These are phyloP conservation scores for Hygrophoropsis aurantiaca DNA, from an alignment of 768 basidiomycete genomes.

Conservation along the genomic window DNA sequence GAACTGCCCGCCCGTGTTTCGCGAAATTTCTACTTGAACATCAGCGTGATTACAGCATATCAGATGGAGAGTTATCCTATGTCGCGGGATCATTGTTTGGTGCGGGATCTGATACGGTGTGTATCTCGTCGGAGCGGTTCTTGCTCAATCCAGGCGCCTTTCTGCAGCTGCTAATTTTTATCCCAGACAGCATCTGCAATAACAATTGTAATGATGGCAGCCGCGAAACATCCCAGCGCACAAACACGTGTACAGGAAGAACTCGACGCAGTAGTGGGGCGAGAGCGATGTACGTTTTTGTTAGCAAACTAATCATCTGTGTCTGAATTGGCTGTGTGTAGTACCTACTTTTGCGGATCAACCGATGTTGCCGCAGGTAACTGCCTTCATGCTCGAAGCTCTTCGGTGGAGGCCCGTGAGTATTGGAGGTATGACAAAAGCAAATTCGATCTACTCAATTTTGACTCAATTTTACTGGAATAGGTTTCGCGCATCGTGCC, in stretches of 20 bases:
- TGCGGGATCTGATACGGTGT: constrained; percentile 53
- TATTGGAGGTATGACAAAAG: constrained; percentile 12
- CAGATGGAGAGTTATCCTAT: constrained; percentile 52
- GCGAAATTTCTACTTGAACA: constrained; percentile 51
- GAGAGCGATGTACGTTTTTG: constrained; percentile 15
- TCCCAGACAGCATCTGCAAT: constrained; percentile 47
- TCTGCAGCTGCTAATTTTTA: not conserved
- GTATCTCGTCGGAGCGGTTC: not conserved
- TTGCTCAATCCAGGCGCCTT: not conserved
- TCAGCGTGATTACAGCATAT: constrained; percentile 45
- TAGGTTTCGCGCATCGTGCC: constrained; percentile 58
- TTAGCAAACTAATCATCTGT: not conserved
- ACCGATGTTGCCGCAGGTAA: constrained; percentile 24
- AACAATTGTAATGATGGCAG: constrained; percentile 48
- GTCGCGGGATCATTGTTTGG: constrained; percentile 60
- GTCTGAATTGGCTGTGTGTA: constrained; percentile 7
- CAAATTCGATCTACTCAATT: not conserved
- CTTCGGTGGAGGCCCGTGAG: constrained; percentile 32
- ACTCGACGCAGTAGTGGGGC: constrained; percentile 46
- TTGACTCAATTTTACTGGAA: constrained; percentile 19
- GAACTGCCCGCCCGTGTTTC: constrained; percentile 30
- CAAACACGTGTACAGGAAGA: constrained; percentile 48
- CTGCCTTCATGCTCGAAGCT: constrained; percentile 30
- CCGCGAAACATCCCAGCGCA: constrained; percentile 47
- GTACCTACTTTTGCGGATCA: constrained; percentile 33